Base-by-base conservation (phyloP, 2,329 filamentous ascomycete species). In the Cytospora piceae region DNA sequence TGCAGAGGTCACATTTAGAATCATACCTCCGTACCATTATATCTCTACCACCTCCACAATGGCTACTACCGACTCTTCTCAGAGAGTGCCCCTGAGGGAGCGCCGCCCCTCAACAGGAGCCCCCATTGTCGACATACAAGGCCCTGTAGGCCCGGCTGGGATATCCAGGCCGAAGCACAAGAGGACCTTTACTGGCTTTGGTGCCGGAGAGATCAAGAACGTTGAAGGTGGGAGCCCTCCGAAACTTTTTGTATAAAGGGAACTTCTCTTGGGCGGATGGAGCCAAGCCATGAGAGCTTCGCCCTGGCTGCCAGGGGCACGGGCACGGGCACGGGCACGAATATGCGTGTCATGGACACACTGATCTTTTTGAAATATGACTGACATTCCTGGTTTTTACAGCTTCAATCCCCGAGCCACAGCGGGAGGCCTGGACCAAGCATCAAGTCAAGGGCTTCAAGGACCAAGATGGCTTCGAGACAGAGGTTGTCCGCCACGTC, bases 141-240 rank as follows among this genome's bases (percentile, higher is more conserved):
- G 93, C 70, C 90, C 92, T 22, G 87, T 97, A 65, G 90, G 90
- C n/a, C 93, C 93, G 51, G 90, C 89, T 52, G 94, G 96, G 76
- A 89, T 91, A 79, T 87, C 86, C 31, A 86, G 95, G 68, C 95
- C 95, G 55, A 99, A 98, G 82, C 95, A 99, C 82, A 97, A 93
- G 84, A 88, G 95, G 71, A 98, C 94, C n/a, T 91, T 92, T 71
- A 99, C 95, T 12, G 95, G 95, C 11, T 95, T 98, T 75, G 94
- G 93, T 39, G 86, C 93, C 32, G 83, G 87, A 42, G 95, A 99
- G 76, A 97, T 97, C 82, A 97, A 97, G 83, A 90, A 81, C 73
- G 92, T 98, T 58, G 94, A 98, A 81, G 93, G 93, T 82, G 88
- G 80, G 80, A 49, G 20, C 11, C n/a, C 58, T n/a, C 67, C 56